Base-by-base conservation (phyloP, 1,284 basidiomycete species). In the Ganoderma resinaceum region DNA sequence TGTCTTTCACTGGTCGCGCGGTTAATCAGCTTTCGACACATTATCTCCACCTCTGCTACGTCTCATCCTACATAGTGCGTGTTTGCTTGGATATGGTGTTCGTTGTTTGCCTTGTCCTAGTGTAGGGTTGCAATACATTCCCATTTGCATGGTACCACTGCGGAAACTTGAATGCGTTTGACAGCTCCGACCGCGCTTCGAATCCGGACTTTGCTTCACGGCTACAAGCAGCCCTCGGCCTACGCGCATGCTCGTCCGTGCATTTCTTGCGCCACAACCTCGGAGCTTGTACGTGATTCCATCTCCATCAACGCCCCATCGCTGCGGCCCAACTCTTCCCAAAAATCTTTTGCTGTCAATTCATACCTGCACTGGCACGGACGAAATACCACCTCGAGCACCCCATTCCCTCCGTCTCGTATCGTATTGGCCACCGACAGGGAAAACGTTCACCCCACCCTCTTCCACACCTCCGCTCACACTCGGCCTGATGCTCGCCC, bases 1-100 rank as follows among this genome's bases (percentile, higher is more conserved):
- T 73, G 63, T 73, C 76, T 76, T 73, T 77, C 71, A 86, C 79
- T 80, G 87, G 84, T 82, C 76, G 79, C 77, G 82, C 83, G 90
- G 88, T 84, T 86, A 91, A 91, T 91, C 89, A 90, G 90, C 81
- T 85, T 81, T 82, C 84, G 87, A 78, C 80, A 90, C 86, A 91
- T 76, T n/a, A n/a, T n/a, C n/a, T n/a, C n/a, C n/a, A n/a, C n/a
- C n/a, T n/a, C n/a, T n/a, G n/a, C 9, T 58, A 11, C 18, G 9
- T 49, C 43, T 9, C 26, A 20, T 18, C 31, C 29, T 31, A 53
- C 52, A 14, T 31, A 53, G 52, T 53, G 26, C 52, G 52, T 53
- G 52, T 31, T 53, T 31, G 3, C 2, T 18, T 31, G 12, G 31
- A 53, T 31, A 8, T 53, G 1, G 18, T 7, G 16, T 29, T 31